phyloP scores from a whole-genome alignment of 345 rosid genomes.

The Durio zibethinus region DNA sequence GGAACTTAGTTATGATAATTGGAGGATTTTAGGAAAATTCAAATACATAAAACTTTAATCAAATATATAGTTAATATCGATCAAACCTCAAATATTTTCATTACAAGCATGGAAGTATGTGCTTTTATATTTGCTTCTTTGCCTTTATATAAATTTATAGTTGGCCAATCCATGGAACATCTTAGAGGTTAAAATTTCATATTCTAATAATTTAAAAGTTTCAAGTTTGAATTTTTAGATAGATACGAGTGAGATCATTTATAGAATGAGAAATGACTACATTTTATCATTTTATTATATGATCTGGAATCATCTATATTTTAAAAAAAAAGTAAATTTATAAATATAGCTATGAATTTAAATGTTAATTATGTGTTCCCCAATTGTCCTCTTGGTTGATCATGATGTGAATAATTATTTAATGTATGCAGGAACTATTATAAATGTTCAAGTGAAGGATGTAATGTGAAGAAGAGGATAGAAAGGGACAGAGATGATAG shows the following conservation, averaged over 20 bases:
- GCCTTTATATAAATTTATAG: not conserved
- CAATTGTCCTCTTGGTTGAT: not conserved
- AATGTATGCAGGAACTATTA: conserved; percentile 61
- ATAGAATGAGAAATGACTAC: too few relatives aligned
- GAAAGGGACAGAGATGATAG: conserved; percentile 68
- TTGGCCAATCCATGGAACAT: not conserved
- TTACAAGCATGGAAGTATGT: not conserved
- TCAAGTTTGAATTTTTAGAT: not conserved
- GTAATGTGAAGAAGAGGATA: conserved; percentile 81
- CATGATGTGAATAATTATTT: not conserved
- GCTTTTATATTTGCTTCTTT: not conserved
- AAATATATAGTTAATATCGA: not conserved
- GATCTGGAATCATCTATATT: too few relatives aligned
- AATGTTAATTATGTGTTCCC: not conserved
- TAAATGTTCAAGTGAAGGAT: conserved; percentile 64
- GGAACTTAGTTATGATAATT: not conserved
- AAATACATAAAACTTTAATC: not conserved
- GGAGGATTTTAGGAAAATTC: not conserved
- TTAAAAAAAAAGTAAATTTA: not conserved
- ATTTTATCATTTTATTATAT: not conserved
- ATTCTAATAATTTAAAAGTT: not conserved
- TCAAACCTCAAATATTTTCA: not conserved
- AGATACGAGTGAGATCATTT: not conserved
- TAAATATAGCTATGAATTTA: not conserved
- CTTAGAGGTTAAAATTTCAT: not conserved